A percentile compares a stretch with the other conserved stretches of the same genome.
Evolutionary conservation across 148 eudicot genomes (phyloP).

Genomic region (Fagopyrum esculentum): DNA sequence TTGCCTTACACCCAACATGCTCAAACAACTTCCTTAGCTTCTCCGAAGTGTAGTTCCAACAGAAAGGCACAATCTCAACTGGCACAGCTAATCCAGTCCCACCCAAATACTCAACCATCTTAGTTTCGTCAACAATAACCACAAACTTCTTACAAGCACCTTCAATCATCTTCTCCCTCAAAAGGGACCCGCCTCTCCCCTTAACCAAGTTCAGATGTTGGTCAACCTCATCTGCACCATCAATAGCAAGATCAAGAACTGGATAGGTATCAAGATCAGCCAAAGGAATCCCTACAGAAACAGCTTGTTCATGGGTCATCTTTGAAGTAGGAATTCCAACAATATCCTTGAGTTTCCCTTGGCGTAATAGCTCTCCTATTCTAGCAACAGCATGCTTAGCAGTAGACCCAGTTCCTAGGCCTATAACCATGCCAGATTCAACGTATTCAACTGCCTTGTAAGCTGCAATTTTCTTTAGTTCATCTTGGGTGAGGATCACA

Average conservation of each 20-base stretch:
- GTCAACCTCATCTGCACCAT: conserved; percentile 70
- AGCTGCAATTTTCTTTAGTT: conserved; percentile 73
- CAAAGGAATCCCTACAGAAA: conserved; percentile 55
- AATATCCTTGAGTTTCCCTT: conserved; percentile 57
- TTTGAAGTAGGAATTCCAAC: conserved; percentile 76
- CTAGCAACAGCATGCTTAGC: conserved; percentile 70
- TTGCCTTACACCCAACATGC: conserved; percentile 37
- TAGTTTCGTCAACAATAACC: conserved; percentile 60
- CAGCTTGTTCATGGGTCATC: conserved; percentile 63
- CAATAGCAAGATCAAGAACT: conserved; percentile 68
- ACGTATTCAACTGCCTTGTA: conserved; percentile 83
- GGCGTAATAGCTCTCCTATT: conserved; percentile 54
- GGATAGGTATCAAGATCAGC: conserved; percentile 70
- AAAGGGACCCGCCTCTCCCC: conserved; percentile 51
- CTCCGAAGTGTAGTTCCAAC: conserved; percentile 43
- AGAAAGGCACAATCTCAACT: conserved; percentile 58
- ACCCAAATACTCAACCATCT: conserved; percentile 41
- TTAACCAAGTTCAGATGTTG: conserved; percentile 52
- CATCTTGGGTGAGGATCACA: conserved; percentile 59
- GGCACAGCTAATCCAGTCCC: conserved; percentile 68
- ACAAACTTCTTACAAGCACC: conserved; percentile 47
- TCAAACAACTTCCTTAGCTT: conserved; percentile 35
- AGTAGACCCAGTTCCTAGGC: conserved; percentile 84
- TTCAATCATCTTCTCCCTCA: conserved; percentile 64
- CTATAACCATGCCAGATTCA: conserved; percentile 73